Conservation (phyloP, 768 basidiomycete species). For the Collybia sordida region DNA sequence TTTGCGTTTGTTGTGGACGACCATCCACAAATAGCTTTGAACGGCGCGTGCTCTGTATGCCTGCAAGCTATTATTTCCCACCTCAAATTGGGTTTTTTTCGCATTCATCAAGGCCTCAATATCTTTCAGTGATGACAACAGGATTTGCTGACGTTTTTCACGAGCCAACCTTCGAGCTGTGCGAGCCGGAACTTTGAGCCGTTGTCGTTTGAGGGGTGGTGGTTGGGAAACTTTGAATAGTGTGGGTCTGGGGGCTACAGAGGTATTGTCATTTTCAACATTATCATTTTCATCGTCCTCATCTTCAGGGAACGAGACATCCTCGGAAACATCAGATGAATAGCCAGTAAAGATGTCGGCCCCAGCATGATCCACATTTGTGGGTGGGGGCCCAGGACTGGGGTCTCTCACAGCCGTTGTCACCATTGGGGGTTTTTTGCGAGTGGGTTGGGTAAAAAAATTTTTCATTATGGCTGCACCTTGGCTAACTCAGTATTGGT, state of each 20-base stretch:
- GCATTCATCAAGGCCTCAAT: conserved; percentile 23
- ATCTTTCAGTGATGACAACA: conserved; percentile 14
- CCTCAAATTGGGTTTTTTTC: conserved; percentile 20
- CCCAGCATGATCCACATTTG: too few relatives aligned
- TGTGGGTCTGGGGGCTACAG: not conserved
- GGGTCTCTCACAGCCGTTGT: too few relatives aligned
- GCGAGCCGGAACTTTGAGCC: conserved; percentile 18
- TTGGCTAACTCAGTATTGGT: too few relatives aligned
- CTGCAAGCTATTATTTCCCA: conserved; percentile 26
- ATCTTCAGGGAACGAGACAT: conserved; percentile 1
- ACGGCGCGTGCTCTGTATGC: conserved; percentile 23
- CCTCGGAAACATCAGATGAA: conserved; percentile 18
- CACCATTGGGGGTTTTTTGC: too few relatives aligned
- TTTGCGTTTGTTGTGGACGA: conserved; percentile 21
- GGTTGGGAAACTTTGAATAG: conserved; percentile 3
- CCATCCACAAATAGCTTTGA: conserved; percentile 25
- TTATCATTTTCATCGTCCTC: not conserved
- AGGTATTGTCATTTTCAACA: not conserved
- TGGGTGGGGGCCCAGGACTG: too few relatives aligned
- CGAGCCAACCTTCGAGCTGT: not conserved
- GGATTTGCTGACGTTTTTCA: conserved; percentile 1
- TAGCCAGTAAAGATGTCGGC: conserved; percentile 19
- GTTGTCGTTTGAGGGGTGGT: conserved; percentile 18
- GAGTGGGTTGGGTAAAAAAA: too few relatives aligned
- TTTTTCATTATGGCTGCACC: too few relatives aligned